phyloP scores from a whole-genome alignment of 345 rosid species.

The Arabis hirsuta region DNA sequence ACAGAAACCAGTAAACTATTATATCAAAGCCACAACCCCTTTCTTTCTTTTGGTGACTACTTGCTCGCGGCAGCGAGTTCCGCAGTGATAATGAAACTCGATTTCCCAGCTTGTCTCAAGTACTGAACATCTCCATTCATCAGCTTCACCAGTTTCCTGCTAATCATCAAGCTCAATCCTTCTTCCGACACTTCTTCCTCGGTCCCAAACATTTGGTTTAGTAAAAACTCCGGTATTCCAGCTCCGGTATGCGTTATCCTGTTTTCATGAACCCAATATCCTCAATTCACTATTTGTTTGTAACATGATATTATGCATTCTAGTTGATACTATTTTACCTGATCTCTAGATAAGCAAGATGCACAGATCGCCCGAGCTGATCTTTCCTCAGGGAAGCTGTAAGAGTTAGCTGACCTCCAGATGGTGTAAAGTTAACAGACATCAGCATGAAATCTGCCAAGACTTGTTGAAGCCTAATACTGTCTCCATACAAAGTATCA shows the following conservation, averaged over 20 bases:
- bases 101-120: slow-evolving; percentile 79
- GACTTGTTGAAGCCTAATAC: slow-evolving; percentile 84
- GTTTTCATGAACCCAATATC: slow-evolving; percentile 30
- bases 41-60: slow-evolving; percentile 21
- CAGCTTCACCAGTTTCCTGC: slow-evolving; percentile 76
- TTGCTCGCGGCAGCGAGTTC: slow-evolving; percentile 71
- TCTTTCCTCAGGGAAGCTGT: slow-evolving; percentile 66
- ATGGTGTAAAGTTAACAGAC: slow-evolving; percentile 63
- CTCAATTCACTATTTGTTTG: slow-evolving; percentile 16
- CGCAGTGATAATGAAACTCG: slow-evolving; percentile 63
- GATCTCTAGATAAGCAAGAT: slow-evolving; percentile 69
- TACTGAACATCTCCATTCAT: slow-evolving; percentile 94
- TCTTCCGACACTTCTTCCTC: slow-evolving; percentile 70
- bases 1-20: neutral
- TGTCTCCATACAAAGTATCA: slow-evolving; percentile 74
- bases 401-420: slow-evolving; percentile 60
- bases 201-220: slow-evolving; percentile 76
- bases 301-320: neutral
- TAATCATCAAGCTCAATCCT: slow-evolving; percentile 72
- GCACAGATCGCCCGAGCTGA: slow-evolving; percentile 71
- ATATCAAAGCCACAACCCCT: slow-evolving; percentile 15
- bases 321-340: slow-evolving; percentile 51
- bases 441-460: slow-evolving; percentile 69
- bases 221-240: slow-evolving; percentile 70
- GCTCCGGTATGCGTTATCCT: slow-evolving; percentile 72